phyloP scores from a whole-genome alignment of 2,329 filamentous ascomycete genomes.

The Arthrocladium fulminans region DNA sequence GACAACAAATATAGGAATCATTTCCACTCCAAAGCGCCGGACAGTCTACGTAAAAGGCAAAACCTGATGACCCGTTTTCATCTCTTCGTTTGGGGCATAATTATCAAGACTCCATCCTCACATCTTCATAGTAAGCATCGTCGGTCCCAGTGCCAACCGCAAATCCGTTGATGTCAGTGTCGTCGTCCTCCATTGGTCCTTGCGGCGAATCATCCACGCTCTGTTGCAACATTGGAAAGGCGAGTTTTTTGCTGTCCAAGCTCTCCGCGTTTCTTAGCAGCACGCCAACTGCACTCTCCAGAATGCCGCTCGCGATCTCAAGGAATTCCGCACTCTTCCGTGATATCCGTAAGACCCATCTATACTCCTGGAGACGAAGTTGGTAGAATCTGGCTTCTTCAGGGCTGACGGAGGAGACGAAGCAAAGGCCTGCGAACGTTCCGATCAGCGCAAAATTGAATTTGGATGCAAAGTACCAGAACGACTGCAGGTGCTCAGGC shows the following conservation, averaged over 20 bases:
- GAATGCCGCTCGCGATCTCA: slow-evolving; percentile 23
- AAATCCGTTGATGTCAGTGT: background rate
- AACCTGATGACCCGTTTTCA: background rate
- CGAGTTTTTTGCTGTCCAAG: slow-evolving; percentile 19
- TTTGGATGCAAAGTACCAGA: slow-evolving; percentile 56
- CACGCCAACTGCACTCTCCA: slow-evolving; percentile 22
- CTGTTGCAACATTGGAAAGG: slow-evolving; percentile 22
- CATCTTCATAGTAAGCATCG: slow-evolving; percentile 9
- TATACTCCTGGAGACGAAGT: slow-evolving; percentile 73
- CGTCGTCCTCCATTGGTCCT: slow-evolving; percentile 11
- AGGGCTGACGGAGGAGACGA: slow-evolving; percentile 75
- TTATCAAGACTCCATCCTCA: slow-evolving; percentile 6
- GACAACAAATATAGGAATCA: no score
- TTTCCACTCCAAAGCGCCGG: background rate
- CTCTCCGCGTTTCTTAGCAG: slow-evolving; percentile 21
- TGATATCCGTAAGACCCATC: slow-evolving; percentile 86
- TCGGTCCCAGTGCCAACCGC: slow-evolving; percentile 7
- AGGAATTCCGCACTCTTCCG: slow-evolving; percentile 24
- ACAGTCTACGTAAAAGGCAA: background rate
- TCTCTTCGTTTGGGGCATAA: background rate
- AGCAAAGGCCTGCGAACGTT: slow-evolving; percentile 76
- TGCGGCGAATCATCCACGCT: slow-evolving; percentile 6
- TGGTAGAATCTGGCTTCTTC: slow-evolving; percentile 94
- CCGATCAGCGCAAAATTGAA: slow-evolving; percentile 87
- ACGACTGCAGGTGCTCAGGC: slow-evolving; percentile 74